phyloP scores from a whole-genome alignment of 2,329 filamentous ascomycete genomes.

The Periconia sp. region DNA sequence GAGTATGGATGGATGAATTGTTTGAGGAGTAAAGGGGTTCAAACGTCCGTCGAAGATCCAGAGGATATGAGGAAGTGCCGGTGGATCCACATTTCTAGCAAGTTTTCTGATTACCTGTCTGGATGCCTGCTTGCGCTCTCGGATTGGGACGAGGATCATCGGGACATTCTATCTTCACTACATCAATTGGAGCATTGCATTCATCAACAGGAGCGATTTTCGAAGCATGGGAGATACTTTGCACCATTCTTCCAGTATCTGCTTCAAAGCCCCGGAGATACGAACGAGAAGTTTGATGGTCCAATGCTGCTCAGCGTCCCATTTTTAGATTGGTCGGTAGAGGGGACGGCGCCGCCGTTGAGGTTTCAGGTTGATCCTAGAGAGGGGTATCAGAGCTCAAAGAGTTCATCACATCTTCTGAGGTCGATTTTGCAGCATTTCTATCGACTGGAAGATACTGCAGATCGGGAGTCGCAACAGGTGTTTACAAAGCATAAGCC shows the following conservation, averaged over 20 bases:
- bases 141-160: conserved; percentile 33
- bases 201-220: conserved; percentile 49
- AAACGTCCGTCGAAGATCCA: conserved; percentile 34
- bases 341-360: conserved; percentile 45
- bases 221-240: conserved; percentile 53
- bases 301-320: conserved; percentile 50
- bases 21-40: conserved; percentile 40
- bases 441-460: conserved; percentile 52
- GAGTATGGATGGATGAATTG: conserved; percentile 53
- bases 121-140: conserved; percentile 41
- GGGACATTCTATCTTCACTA: conserved; percentile 23
- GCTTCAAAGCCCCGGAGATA: conserved; percentile 13
- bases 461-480: conserved; percentile 47
- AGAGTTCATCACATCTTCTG: conserved; percentile 47
- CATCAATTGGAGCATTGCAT: conserved; percentile 46
- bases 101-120: conserved; percentile 47
- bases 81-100: conserved; percentile 53
- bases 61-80: conserved; percentile 40
- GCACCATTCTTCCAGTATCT: conserved; percentile 49
- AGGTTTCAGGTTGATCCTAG: conserved; percentile 51
- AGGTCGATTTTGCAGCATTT: conserved; percentile 51
- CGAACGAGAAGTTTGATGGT: conserved; percentile 12
- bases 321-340: conserved; percentile 51
- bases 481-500: conserved; percentile 52
- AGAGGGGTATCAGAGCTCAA: conserved; percentile 48